A percentile compares a stretch with the other conserved stretches of the same genome.
These are phyloP conservation scores for Colletotrichum lupini DNA, from an alignment of 2,329 filamentous ascomycete genomes.

Conservation along the genomic window DNA sequence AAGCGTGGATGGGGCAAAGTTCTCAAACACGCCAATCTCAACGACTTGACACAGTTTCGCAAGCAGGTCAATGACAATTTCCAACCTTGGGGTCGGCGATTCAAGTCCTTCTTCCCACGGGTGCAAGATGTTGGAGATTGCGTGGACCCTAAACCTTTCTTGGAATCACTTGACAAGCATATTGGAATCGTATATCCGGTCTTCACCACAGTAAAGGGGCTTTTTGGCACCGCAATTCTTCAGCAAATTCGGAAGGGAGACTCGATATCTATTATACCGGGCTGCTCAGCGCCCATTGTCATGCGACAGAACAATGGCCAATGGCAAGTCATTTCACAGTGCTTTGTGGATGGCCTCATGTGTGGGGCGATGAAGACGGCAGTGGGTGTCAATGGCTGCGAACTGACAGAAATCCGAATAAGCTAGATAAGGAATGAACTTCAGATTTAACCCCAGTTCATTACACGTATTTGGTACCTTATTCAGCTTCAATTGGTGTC, in stretches of 20 bases:
- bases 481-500: neutral
- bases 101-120: constrained; percentile 5
- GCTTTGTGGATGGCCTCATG: constrained; percentile 27
- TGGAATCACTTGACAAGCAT: constrained; percentile 23
- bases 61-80: constrained; percentile 10
- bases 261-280: constrained; percentile 10
- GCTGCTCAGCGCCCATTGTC: constrained; percentile 18
- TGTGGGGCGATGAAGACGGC: neutral
- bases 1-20: constrained; percentile 17
- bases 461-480: neutral
- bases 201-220: constrained; percentile 8
- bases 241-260: constrained; percentile 15
- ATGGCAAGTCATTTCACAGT: constrained; percentile 17
- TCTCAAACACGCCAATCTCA: constrained; percentile 23
- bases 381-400: neutral
- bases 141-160: neutral
- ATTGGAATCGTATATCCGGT: constrained; percentile 22
- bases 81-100: constrained; percentile 1
- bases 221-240: constrained; percentile 14
- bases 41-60: constrained; percentile 15
- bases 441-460: neutral
- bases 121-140: constrained; percentile 2
- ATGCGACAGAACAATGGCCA: neutral
- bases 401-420: neutral
- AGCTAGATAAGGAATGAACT: neutral